phyloP scores from a whole-genome alignment of 1,284 basidiomycete genomes.

The Fomitiporia mediterranea region DNA sequence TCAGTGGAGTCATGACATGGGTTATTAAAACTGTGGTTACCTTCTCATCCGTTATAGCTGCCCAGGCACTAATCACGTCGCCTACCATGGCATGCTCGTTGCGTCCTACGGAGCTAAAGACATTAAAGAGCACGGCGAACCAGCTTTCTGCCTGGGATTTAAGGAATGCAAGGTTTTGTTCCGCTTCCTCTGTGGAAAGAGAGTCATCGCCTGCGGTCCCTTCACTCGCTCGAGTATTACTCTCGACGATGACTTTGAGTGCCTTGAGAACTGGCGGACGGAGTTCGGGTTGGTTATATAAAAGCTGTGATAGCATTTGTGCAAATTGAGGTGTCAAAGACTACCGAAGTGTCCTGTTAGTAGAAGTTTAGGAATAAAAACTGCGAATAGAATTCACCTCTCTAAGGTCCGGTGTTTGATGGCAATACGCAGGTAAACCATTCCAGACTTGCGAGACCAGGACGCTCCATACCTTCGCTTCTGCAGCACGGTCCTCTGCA shows the following conservation, averaged over 20 bases:
- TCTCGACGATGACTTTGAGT: conserved; percentile 77
- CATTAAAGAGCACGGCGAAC: conserved; percentile 93
- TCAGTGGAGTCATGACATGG: conserved; percentile 10
- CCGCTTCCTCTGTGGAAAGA: conserved; percentile 48
- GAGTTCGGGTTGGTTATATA: conserved; percentile 85
- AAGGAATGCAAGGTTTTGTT: conserved; percentile 70
- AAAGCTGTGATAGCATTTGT: conserved; percentile 83
- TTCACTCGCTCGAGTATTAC: conserved; percentile 38
- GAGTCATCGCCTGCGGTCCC: conserved; percentile 25
- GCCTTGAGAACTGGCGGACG: conserved; percentile 80
- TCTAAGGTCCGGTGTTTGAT: conserved; percentile 52
- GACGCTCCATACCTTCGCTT: conserved; percentile 93
- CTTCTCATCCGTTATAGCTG: conserved; percentile 71
- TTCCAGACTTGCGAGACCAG: conserved; percentile 92
- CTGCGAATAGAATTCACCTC: conserved; percentile 34
- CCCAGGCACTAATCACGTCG: conserved; percentile 86
- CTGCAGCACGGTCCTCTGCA: conserved; percentile 63
- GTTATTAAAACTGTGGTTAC: conserved; percentile 32
- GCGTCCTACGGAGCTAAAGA: conserved; percentile 82
- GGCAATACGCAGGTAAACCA: conserved; percentile 84
- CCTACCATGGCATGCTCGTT: conserved; percentile 83
- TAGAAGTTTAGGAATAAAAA: conserved; percentile 4
- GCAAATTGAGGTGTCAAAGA: conserved; percentile 73
- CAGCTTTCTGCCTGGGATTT: conserved; percentile 84
- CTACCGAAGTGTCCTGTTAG: conserved; percentile 33